phyloP scores from a whole-genome alignment of 148 eudicot species.

The Chenopodium quinoa region DNA sequence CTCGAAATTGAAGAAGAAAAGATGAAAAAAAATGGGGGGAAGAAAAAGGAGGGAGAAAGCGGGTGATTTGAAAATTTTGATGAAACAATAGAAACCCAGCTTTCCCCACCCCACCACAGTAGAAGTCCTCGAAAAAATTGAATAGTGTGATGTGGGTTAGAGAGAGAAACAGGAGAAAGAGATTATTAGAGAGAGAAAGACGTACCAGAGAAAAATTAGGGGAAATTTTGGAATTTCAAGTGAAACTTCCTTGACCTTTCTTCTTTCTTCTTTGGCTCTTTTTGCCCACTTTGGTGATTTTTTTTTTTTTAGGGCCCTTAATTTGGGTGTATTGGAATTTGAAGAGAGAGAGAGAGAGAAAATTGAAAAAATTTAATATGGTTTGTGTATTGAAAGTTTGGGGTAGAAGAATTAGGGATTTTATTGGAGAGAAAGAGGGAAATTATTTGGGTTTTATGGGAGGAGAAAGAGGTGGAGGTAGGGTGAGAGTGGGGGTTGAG shows the following conservation, averaged over 20 bases:
- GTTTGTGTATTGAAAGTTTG: not conserved
- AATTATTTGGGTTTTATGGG: not conserved
- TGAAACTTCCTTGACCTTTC: conserved; percentile 24
- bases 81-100: not conserved
- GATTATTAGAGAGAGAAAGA: conserved; percentile 13
- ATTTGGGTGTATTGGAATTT: not conserved
- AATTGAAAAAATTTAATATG: not conserved
- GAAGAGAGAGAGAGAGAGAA: not conserved
- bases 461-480: not conserved
- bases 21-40: conserved; percentile 1
- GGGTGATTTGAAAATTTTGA: conserved; percentile 23
- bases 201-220: conserved; percentile 27
- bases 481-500: not conserved
- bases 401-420: not conserved
- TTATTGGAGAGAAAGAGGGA: not conserved
- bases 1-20: not conserved
- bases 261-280: not conserved
- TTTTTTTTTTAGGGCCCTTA: not conserved
- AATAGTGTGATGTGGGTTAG: not conserved
- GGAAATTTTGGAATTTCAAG: conserved; percentile 10
- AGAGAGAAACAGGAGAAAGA: conserved; percentile 1
- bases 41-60: conserved; percentile 7
- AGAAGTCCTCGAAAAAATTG: conserved; percentile 10
- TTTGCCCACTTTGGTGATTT: not conserved
- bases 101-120: not conserved